Evolutionary conservation across 2,329 filamentous ascomycete genomes (phyloP).

Genomic region (Pyricularia pennisetigena): DNA sequence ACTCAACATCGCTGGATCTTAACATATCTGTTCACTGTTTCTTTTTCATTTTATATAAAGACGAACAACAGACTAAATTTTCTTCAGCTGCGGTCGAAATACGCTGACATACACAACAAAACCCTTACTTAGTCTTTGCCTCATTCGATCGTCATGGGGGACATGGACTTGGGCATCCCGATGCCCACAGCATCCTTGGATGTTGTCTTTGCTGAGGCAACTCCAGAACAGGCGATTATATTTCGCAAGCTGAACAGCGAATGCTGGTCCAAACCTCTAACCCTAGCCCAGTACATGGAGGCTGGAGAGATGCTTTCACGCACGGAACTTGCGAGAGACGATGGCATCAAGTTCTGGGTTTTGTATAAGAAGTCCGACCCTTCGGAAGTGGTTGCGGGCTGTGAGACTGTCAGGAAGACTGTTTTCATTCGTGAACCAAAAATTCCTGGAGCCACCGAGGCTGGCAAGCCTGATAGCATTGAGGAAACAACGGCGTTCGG

Average conservation of each 20-base stretch:
- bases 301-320: constrained; percentile 17
- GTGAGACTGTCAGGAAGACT: constrained; percentile 15
- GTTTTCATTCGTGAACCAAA: neutral
- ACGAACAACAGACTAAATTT: neutral
- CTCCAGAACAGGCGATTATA: constrained; percentile 16
- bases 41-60: neutral
- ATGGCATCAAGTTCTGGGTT: constrained; percentile 20
- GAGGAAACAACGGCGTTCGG: constrained; percentile 18
- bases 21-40: neutral
- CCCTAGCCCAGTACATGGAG: constrained; percentile 17
- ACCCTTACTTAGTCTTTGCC: neutral
- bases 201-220: constrained; percentile 18
- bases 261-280: constrained; percentile 19
- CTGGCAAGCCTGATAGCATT: constrained; percentile 9
- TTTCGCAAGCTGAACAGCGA: constrained; percentile 20
- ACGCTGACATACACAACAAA: neutral
- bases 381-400: constrained; percentile 22
- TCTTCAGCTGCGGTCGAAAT: neutral
- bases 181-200: constrained; percentile 9
- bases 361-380: constrained; percentile 18
- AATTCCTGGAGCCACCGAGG: neutral
- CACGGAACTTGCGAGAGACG: constrained; percentile 15
- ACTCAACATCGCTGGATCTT: neutral
- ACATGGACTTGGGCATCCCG: constrained; percentile 9
- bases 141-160: constrained; percentile 7